phyloP scores from a whole-genome alignment of 2,329 filamentous ascomycete species.

The Trichoderma pleuroti region DNA sequence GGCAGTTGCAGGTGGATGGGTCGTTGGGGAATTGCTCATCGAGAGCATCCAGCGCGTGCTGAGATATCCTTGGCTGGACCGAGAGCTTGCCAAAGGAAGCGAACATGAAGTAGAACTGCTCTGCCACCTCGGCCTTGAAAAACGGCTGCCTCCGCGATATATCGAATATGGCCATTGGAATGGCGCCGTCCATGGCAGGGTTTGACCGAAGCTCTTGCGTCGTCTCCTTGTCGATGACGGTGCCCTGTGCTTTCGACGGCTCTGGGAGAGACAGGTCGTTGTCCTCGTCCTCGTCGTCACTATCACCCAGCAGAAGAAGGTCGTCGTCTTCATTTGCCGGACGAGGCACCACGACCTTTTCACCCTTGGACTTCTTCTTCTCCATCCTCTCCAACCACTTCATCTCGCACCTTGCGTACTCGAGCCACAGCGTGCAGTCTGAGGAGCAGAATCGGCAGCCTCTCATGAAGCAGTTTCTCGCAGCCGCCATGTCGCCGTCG shows the following conservation, averaged over 20 bases:
- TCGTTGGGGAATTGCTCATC: conserved; percentile 55
- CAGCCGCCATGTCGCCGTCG: conserved; percentile 82
- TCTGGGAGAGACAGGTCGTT: conserved; percentile 45
- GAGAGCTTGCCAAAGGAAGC: conserved; percentile 64
- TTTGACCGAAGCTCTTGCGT: conserved; percentile 62
- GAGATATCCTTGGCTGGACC: conserved; percentile 62
- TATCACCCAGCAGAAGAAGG: conserved; percentile 41
- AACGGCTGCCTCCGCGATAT: conserved; percentile 75
- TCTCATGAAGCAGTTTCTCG: conserved; percentile 80
- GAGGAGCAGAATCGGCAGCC: conserved; percentile 84
- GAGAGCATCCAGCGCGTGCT: conserved; percentile 69
- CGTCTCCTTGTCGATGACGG: conserved; percentile 46
- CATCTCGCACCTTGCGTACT: conserved; percentile 90
- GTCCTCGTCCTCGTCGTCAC: conserved; percentile 45
- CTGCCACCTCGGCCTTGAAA: conserved; percentile 61
- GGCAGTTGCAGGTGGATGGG: conserved; percentile 64
- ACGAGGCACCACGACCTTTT: conserved; percentile 37
- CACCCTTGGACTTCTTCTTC: conserved; percentile 59
- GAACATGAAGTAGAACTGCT: conserved; percentile 78
- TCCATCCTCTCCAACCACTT: conserved; percentile 83
- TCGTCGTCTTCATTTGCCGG: conserved; percentile 47
- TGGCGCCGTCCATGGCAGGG: conserved; percentile 85
- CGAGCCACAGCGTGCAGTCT: conserved; percentile 73
- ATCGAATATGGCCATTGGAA: conserved; percentile 89
- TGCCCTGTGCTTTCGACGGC: conserved; percentile 37